Evolutionary conservation across 345 rosid species (phyloP).

Genomic region (Eucalyptus marginata): DNA sequence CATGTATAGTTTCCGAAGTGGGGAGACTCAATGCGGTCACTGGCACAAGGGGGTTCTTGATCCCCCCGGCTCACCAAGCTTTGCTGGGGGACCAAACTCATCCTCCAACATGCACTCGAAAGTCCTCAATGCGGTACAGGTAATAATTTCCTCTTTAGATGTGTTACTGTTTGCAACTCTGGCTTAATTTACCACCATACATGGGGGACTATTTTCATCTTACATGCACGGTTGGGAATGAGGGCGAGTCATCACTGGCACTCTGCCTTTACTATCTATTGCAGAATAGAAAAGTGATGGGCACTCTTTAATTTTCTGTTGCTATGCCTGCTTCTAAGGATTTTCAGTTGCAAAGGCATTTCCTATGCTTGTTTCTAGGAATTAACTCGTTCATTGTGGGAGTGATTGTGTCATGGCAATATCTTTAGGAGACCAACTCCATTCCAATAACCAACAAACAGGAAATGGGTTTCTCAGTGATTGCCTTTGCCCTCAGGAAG

Average conservation of each 20-base stretch:
- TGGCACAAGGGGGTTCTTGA: conserved; percentile 57
- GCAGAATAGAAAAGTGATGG: not conserved
- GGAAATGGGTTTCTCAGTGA: not conserved
- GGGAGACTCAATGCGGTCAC: conserved; percentile 73
- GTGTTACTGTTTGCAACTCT: not conserved
- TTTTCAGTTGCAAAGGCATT: not conserved
- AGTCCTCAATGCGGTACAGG: conserved; percentile 36
- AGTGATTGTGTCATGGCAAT: not conserved
- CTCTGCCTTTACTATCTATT: not conserved
- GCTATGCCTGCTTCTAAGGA: not conserved
- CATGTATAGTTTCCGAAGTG: conserved; percentile 61
- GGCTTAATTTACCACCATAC: not conserved
- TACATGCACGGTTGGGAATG: not conserved
- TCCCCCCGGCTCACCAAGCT: conserved; percentile 3
- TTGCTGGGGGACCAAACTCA: conserved; percentile 4
- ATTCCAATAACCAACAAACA: not conserved
- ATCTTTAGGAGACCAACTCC: not conserved
- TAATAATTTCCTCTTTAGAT: not conserved
- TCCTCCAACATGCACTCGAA: conserved; percentile 8
- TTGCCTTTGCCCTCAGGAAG: conserved; percentile 38
- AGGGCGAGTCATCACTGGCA: not conserved
- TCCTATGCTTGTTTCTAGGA: not conserved
- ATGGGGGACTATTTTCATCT: not conserved
- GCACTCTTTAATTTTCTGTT: not conserved
- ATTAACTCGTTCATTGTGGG: not conserved